Percentiles rank a stretch among this genome's conserved stretches.
Conservation (phyloP, 2,329 filamentous ascomycete genomes). For the Helotiales sp. region DNA sequence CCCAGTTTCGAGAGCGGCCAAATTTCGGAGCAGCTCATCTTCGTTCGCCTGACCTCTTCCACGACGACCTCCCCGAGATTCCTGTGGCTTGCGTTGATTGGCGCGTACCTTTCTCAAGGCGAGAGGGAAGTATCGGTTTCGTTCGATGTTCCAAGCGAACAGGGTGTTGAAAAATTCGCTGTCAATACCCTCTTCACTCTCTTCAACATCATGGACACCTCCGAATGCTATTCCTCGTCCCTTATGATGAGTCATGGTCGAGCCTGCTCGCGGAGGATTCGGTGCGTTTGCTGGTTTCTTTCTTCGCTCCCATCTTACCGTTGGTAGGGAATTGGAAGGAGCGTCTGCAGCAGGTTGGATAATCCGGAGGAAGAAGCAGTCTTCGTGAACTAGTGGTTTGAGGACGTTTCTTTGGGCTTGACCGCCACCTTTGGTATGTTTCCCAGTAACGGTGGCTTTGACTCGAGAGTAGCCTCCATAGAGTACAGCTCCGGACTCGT, state of each 20-base stretch:
- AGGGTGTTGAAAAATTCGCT: constrained; percentile 95
- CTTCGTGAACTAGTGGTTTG: constrained; percentile 89
- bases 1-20: constrained; percentile 83
- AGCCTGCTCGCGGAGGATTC: constrained; percentile 80
- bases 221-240: constrained; percentile 92
- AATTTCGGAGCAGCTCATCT: constrained; percentile 84
- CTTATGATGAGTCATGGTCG: constrained; percentile 94
- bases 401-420: constrained; percentile 73
- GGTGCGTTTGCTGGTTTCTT: constrained; percentile 93
- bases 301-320: constrained; percentile 86
- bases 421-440: constrained; percentile 63
- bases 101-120: constrained; percentile 74
- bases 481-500: constrained; percentile 86
- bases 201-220: constrained; percentile 90
- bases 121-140: constrained; percentile 92
- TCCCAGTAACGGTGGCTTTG: constrained; percentile 70
- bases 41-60: constrained; percentile 88
- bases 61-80: constrained; percentile 63
- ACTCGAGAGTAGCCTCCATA: constrained; percentile 94
- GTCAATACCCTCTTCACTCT: constrained; percentile 92
- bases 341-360: constrained; percentile 72
- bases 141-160: constrained; percentile 92
- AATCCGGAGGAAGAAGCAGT: constrained; percentile 91
- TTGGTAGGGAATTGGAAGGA: constrained; percentile 67
- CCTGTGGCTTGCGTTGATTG: constrained; percentile 64